These are phyloP conservation scores for Plenodomus lindquistii DNA, from an alignment of 2,329 filamentous ascomycete genomes.

Conservation along the genomic window DNA sequence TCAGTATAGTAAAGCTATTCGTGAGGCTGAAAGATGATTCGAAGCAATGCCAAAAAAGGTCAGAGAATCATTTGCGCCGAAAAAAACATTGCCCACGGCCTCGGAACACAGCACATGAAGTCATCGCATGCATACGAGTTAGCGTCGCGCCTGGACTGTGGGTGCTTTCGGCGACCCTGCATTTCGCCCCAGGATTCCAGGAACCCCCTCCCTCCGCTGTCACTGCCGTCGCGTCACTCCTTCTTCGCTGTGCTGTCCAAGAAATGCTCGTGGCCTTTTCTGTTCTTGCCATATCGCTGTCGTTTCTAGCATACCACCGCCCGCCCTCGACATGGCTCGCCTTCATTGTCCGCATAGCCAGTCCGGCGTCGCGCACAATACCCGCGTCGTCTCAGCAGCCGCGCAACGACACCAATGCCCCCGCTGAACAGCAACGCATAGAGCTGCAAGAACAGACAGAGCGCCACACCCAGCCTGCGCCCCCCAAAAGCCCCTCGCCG, in stretches of 20 bases:
- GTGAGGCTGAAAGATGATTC: too few relatives aligned
- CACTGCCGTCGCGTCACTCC: constrained; percentile 4
- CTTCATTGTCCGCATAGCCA: constrained; percentile 16
- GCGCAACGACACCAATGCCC: constrained; percentile 8
- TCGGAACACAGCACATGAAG: constrained; percentile 16
- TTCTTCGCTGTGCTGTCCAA: constrained; percentile 7
- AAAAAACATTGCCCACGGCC: neutral
- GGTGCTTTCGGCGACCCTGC: constrained; percentile 3
- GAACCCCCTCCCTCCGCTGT: constrained; percentile 7
- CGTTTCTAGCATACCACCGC: constrained; percentile 41
- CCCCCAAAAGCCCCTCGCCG: constrained; percentile 21
- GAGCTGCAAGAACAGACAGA: constrained; percentile 15
- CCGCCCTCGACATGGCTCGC: constrained; percentile 43
- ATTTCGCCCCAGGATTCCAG: constrained; percentile 15
- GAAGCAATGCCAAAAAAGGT: neutral
- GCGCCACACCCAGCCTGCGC: neutral
- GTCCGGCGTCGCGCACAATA: constrained; percentile 11
- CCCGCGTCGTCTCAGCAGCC: constrained; percentile 21
- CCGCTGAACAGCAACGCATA: constrained; percentile 17
- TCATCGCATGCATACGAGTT: constrained; percentile 2
- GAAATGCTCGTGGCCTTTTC: constrained; percentile 46
- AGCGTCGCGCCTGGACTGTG: constrained; percentile 9
- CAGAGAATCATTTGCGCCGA: neutral
- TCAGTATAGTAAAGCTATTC: too few relatives aligned
- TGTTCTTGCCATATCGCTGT: constrained; percentile 43